Evolutionary conservation across 176 grass and related monocot genomes (phyloP).

Genomic region (Aegilops longissima): DNA sequence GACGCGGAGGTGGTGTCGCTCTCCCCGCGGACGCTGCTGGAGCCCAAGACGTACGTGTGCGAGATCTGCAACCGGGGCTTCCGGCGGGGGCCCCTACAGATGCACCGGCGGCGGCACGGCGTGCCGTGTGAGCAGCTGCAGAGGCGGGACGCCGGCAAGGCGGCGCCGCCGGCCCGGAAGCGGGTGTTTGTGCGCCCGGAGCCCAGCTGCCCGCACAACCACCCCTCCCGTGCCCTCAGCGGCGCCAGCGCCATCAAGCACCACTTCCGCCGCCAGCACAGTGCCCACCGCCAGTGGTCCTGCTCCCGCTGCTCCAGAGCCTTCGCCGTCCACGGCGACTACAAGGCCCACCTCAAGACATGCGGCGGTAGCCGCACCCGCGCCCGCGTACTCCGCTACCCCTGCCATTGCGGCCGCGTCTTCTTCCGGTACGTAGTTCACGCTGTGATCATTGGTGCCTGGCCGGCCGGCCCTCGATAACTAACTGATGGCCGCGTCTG

Average conservation of each 20-base stretch:
- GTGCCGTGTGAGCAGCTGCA: constrained; percentile 80
- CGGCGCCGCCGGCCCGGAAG: constrained; percentile 41
- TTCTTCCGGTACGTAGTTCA: constrained; percentile 58
- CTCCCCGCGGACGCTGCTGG: constrained; percentile 84
- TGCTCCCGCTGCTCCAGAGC: constrained; percentile 81
- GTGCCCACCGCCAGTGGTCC: constrained; percentile 72
- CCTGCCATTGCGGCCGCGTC: constrained; percentile 90
- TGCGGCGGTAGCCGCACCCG: constrained; percentile 61
- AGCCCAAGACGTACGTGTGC: constrained; percentile 73
- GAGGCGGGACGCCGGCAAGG: constrained; percentile 57
- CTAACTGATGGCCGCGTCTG: background rate
- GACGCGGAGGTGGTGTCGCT: constrained; percentile 96
- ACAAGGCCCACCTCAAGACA: constrained; percentile 94
- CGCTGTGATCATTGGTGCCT: background rate
- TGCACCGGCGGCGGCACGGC: constrained; percentile 90
- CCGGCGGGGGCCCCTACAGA: constrained; percentile 83
- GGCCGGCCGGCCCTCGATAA: background rate
- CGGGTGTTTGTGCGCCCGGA: constrained; percentile 93
- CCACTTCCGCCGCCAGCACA: constrained; percentile 94
- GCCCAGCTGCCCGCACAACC: constrained; percentile 87
- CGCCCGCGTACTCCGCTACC: constrained; percentile 9
- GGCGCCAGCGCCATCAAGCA: constrained; percentile 86
- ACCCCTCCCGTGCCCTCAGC: constrained; percentile 72
- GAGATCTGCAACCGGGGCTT: constrained; percentile 95
- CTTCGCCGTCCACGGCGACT: constrained; percentile 92